Conservation (phyloP, 2,329 filamentous ascomycete genomes). For the Bertia moriformis region DNA sequence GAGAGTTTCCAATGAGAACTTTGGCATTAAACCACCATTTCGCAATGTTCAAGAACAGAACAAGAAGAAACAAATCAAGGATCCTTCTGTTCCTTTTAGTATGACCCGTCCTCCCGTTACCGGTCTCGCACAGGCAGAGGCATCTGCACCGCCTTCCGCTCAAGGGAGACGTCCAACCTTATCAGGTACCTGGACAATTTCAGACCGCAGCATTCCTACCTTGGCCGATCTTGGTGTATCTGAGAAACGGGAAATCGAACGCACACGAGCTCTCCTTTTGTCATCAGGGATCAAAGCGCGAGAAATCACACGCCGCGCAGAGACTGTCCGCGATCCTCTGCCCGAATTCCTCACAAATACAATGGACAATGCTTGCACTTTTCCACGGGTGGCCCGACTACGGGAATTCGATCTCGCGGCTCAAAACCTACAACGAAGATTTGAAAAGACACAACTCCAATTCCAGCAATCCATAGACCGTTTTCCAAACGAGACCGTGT, state of each 20-base stretch:
- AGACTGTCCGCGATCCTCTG: background rate
- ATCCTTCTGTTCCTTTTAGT: background rate
- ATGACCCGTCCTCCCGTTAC: background rate
- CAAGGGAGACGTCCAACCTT: background rate
- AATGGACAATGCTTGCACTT: no score
- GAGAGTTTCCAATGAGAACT: background rate
- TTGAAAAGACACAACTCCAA: background rate
- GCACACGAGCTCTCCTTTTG: background rate
- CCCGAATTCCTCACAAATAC: background rate
- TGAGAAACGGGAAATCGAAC: background rate
- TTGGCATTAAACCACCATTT: background rate
- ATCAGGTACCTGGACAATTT: background rate
- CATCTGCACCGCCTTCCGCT: background rate
- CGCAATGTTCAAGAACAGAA: background rate
- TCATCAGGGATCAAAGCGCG: conserved; percentile 1
- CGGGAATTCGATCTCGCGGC: background rate
- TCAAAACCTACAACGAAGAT: background rate
- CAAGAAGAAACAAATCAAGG: background rate
- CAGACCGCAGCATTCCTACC: background rate
- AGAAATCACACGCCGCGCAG: conserved; percentile 1
- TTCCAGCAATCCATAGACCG: background rate
- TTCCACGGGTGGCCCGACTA: background rate
- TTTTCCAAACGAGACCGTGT: background rate
- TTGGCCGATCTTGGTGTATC: background rate
- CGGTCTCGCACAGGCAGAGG: background rate